Base-by-base conservation (phyloP, 202 grass and related monocot genomes). In the Dendrocalamus latiflorus region DNA sequence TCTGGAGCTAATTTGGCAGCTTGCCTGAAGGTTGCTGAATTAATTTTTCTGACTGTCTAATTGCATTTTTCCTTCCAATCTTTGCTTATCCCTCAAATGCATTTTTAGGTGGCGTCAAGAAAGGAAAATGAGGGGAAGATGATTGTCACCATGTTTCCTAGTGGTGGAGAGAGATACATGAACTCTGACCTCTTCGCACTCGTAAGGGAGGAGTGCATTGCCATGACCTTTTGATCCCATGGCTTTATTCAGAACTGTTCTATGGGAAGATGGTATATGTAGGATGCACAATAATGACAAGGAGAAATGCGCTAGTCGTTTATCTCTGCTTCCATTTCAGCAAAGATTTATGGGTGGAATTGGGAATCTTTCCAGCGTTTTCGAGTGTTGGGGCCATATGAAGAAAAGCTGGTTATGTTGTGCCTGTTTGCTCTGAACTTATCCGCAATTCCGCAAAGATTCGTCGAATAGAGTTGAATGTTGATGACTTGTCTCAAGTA, bases 101-200 rank as follows among this genome's bases (percentile, higher is more conserved):
- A 69, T 57, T 39, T 78, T 67, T 21, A 91, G 88, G 43, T 91
- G 10, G 86, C 83, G 3, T 66, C 43, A 24, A 87, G 70, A 78
- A 76, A 74, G 39, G 88, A 89, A 74, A 91, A 84, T 34, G 53
- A 81, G 73, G 89, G 86, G 21, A 94, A 89, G 83, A 91, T 91
- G 91, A 78, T 94, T 68, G 80, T 94, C 18, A 89, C 87, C 67
- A 81, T 94, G 26, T 87, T 91, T n/a, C 81, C 86, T 2, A 94
- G 94, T 21, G 86, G 83, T n/a, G 94, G 86, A 7, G 94, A 94
- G 78, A 94, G 94, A 89, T 94, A 94, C 69, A 84, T 78, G 64
- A 92, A 73, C 70, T 91, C 90, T 0, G 81, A 84, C 15, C 90
- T 91, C 79, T 94, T 94, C 84, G 86, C 81, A 51, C 24, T 37